These are phyloP conservation scores for Purpureocillium lavendulum DNA, from an alignment of 2,329 filamentous ascomycete genomes.

Conservation along the genomic window DNA sequence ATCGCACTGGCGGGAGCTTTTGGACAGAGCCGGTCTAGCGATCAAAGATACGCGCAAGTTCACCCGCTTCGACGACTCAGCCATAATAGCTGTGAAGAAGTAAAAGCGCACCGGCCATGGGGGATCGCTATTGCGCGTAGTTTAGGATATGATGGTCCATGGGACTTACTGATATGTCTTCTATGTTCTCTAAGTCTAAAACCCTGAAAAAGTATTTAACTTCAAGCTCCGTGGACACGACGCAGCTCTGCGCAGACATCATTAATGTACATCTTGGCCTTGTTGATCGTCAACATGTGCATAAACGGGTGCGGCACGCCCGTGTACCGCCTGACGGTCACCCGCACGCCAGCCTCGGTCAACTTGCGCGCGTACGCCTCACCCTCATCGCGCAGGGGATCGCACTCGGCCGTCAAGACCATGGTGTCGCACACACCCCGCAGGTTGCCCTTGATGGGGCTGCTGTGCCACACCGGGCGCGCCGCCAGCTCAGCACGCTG, in stretches of 20 bases:
- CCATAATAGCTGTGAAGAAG: slow-evolving; percentile 9
- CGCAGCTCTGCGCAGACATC: slow-evolving; percentile 4
- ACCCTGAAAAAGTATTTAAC: background rate
- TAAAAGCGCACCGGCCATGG: too few relatives aligned
- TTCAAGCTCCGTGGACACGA: background rate
- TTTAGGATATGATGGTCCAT: too few relatives aligned
- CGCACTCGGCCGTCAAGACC: slow-evolving; percentile 4
- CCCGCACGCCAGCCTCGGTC: slow-evolving; percentile 1
- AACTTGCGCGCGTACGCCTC: slow-evolving; percentile 5
- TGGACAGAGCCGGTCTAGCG: slow-evolving; percentile 11
- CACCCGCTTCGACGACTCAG: slow-evolving; percentile 12
- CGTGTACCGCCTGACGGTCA: slow-evolving; percentile 1
- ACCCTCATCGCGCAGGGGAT: slow-evolving; percentile 5
- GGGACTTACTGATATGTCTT: too few relatives aligned
- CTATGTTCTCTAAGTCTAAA: too few relatives aligned
- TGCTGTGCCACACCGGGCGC: background rate
- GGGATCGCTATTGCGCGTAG: too few relatives aligned
- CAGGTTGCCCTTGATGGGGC: slow-evolving; percentile 4
- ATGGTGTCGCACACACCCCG: slow-evolving; percentile 3
- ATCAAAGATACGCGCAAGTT: slow-evolving; percentile 13
- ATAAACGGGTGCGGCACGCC: slow-evolving; percentile 5
- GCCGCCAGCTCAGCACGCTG: background rate
- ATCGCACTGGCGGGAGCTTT: slow-evolving; percentile 13
- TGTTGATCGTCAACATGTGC: slow-evolving; percentile 3
- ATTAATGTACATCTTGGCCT: slow-evolving; percentile 4